Conservation (phyloP, 2,329 filamentous ascomycete genomes). For the Geosmithia flava region DNA sequence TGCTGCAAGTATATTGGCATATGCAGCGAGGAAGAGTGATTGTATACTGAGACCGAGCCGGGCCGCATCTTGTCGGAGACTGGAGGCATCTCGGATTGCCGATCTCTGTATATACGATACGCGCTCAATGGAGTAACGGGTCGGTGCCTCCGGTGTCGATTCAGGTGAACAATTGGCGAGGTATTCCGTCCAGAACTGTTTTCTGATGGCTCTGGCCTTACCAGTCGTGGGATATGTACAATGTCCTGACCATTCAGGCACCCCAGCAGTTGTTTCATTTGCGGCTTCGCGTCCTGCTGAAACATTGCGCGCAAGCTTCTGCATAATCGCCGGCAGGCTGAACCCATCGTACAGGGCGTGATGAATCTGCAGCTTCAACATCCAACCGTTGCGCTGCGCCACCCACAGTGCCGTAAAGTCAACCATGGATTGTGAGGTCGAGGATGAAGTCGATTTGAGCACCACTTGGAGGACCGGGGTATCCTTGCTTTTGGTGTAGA, state of each 20-base stretch:
- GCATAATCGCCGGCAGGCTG: constrained; percentile 55
- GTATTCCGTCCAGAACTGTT: constrained; percentile 29
- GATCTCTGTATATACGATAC: constrained; percentile 28
- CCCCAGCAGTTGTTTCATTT: background rate
- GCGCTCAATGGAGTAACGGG: constrained; percentile 6
- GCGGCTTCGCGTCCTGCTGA: background rate
- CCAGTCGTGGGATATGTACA: constrained; percentile 4
- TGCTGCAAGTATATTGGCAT: constrained; percentile 33
- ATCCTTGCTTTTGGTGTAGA: constrained; percentile 30
- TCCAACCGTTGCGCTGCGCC: constrained; percentile 9
- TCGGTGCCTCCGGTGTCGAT: background rate
- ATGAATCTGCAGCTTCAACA: constrained; percentile 52
- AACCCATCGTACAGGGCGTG: constrained; percentile 84
- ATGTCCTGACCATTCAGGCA: constrained; percentile 14
- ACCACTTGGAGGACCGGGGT: constrained; percentile 54
- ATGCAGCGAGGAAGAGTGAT: constrained; percentile 61
- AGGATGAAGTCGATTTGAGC: constrained; percentile 14
- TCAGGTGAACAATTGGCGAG: constrained; percentile 10
- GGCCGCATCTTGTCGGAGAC: constrained; percentile 21
- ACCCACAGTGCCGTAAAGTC: constrained; percentile 8
- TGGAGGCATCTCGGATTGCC: constrained; percentile 25
- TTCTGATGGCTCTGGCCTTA: constrained; percentile 6
- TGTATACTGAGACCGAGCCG: constrained; percentile 54
- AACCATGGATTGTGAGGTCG: constrained; percentile 9
- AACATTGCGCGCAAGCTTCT: constrained; percentile 17